Evolutionary conservation across 2,329 filamentous ascomycete genomes (phyloP).

Genomic region (Verticillium nonalfalfae): DNA sequence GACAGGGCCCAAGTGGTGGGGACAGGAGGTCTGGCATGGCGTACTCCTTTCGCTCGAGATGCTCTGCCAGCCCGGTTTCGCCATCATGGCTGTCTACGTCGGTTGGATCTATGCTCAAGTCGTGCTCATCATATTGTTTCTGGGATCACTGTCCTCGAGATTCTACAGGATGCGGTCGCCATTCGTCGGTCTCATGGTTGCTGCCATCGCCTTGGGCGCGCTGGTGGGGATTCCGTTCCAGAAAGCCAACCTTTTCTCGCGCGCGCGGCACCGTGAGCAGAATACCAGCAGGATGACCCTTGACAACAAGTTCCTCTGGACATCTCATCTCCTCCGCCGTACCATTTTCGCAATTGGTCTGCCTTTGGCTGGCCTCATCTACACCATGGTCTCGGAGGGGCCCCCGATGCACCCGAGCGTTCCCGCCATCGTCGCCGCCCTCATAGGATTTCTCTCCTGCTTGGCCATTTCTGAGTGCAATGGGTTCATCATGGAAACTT

Average conservation of each 20-base stretch:
- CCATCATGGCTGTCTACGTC: conserved; percentile 65
- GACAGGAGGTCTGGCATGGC: conserved; percentile 68
- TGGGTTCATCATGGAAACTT: conserved; percentile 74
- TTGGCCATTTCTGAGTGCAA: conserved; percentile 72
- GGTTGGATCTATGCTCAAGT: conserved; percentile 76
- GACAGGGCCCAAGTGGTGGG: conserved; percentile 70
- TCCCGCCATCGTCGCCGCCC: conserved; percentile 58
- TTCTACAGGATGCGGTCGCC: conserved; percentile 60
- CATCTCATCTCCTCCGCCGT: conserved; percentile 65
- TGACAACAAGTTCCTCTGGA: conserved; percentile 58
- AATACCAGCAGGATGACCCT: conserved; percentile 63
- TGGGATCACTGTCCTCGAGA: conserved; percentile 65
- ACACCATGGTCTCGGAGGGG: conserved; percentile 60
- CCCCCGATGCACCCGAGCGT: conserved; percentile 53
- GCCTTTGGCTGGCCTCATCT: conserved; percentile 60
- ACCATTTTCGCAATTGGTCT: conserved; percentile 61
- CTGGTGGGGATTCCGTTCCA: conserved; percentile 66
- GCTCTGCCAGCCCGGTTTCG: conserved; percentile 67
- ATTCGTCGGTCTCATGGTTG: conserved; percentile 60
- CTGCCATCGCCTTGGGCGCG: conserved; percentile 61
- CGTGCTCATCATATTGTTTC: conserved; percentile 64
- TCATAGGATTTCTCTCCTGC: conserved; percentile 65
- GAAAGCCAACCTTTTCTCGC: conserved; percentile 63
- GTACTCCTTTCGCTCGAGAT: conserved; percentile 61
- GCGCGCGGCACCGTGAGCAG: conserved; percentile 51